Conservation (phyloP, 768 basidiomycete species). For the Xerocomellus dryophilus region DNA sequence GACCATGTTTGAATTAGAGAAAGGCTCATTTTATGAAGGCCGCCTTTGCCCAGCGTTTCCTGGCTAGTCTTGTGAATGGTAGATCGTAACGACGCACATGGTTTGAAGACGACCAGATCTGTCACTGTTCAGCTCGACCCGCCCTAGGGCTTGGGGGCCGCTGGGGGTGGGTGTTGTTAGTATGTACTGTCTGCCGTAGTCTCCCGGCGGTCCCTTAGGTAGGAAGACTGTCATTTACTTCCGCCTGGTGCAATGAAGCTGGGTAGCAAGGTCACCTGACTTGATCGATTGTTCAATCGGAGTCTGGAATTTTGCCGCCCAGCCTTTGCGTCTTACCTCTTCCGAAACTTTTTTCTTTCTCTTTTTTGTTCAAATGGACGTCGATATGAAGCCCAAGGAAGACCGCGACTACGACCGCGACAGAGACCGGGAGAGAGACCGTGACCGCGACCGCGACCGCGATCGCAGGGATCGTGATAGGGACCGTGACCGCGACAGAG, state of each 20-base stretch:
- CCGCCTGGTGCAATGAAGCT: no score
- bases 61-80: background rate
- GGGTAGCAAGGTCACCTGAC: conserved; percentile 30
- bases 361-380: conserved; percentile 52
- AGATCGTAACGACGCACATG: background rate
- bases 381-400: conserved; percentile 79
- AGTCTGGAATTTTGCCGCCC: conserved; percentile 8
- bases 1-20: background rate
- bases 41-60: background rate
- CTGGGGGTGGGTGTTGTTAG: background rate
- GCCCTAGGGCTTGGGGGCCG: no score
- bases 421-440: conserved; percentile 43
- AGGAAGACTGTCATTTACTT: no score
- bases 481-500: conserved; percentile 41
- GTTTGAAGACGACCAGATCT: background rate
- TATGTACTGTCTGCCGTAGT: no score
- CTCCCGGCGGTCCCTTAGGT: no score
- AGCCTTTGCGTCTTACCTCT: conserved; percentile 13
- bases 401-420: conserved; percentile 64
- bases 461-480: conserved; percentile 46
- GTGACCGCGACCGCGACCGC: conserved; percentile 36
- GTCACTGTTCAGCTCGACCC: no score
- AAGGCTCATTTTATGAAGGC: background rate
- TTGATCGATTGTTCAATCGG: conserved; percentile 13
- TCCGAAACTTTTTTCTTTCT: conserved; percentile 2